Conservation (phyloP, 2,329 filamentous ascomycete genomes). For the Gremmenia infestans region DNA sequence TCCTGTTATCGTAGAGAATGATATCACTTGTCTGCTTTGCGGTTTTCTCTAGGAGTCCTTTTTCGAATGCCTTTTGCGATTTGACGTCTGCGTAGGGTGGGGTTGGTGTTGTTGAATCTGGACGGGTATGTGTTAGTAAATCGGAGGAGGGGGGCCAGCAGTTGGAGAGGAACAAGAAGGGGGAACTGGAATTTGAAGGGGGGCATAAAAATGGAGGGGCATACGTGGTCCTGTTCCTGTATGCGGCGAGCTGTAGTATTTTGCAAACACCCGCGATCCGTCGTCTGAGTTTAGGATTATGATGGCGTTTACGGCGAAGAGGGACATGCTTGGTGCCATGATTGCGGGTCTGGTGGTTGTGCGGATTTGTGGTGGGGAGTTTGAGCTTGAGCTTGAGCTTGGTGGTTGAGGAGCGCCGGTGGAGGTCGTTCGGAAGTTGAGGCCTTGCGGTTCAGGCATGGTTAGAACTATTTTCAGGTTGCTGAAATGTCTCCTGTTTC, state of each 20-base stretch:
- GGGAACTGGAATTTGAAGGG: slow-evolving; percentile 25
- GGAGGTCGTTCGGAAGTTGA: neutral
- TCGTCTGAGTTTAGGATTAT: slow-evolving; percentile 81
- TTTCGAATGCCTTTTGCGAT: slow-evolving; percentile 94
- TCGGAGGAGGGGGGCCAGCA: slow-evolving; percentile 15
- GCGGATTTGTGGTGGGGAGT: neutral
- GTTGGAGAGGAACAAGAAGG: slow-evolving; percentile 27
- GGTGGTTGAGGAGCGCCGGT: neutral
- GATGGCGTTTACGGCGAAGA: slow-evolving; percentile 73
- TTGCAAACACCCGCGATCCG: slow-evolving; percentile 84
- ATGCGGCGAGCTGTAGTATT: slow-evolving; percentile 80
- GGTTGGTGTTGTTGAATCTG: slow-evolving; percentile 43
- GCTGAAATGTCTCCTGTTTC: too few relatives aligned
- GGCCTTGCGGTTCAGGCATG: neutral
- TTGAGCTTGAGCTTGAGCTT: neutral
- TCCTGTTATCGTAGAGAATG: slow-evolving; percentile 93
- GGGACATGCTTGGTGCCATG: slow-evolving; percentile 71
- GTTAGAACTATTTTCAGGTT: too few relatives aligned
- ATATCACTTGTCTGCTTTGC: slow-evolving; percentile 94
- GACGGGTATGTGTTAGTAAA: slow-evolving; percentile 1
- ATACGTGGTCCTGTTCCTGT: slow-evolving; percentile 34
- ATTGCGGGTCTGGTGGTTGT: slow-evolving; percentile 22
- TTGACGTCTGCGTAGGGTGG: slow-evolving; percentile 83
- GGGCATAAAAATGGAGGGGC: neutral
- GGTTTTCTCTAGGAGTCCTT: slow-evolving; percentile 91